A percentile compares a stretch with the other conserved stretches of the same genome.
phyloP scores from a whole-genome alignment of 306 rosid species.

The Citrullus amarus region DNA sequence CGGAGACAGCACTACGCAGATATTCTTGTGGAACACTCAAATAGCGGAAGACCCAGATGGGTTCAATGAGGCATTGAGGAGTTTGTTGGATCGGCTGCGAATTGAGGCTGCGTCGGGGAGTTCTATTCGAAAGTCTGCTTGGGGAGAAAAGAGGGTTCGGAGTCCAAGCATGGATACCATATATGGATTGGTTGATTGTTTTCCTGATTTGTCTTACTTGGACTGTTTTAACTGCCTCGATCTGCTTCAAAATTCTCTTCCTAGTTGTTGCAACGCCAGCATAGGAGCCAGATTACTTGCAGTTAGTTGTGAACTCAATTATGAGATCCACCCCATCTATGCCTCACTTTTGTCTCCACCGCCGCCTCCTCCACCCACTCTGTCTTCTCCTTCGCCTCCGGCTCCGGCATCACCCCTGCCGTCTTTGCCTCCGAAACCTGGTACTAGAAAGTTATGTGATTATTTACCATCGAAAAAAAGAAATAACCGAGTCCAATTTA shows the following conservation, averaged over 20 bases:
- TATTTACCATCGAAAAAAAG: too few species aligned
- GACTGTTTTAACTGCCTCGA: not conserved
- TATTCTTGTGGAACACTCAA: rapidly evolving
- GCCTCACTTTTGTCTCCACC: not conserved
- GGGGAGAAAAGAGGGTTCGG: not conserved
- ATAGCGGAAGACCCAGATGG: not conserved
- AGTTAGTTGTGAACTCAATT: not conserved
- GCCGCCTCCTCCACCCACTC: not conserved
- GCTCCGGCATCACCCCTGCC: not conserved
- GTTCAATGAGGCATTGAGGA: not conserved
- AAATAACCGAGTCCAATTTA: too few species aligned
- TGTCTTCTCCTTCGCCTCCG: not conserved
- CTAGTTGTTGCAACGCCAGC: not conserved
- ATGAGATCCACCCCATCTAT: not conserved
- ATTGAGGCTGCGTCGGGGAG: not conserved
- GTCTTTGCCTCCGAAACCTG: not conserved
- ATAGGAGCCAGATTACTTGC: not conserved
- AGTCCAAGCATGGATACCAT: not conserved
- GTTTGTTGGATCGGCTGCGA: not conserved
- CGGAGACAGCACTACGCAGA: not conserved
- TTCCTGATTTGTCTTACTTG: slow-evolving; percentile 1
- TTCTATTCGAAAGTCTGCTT: not conserved
- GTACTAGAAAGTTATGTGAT: not conserved
- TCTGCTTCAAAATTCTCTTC: not conserved
- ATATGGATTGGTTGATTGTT: not conserved